Percentiles rank a stretch among this genome's conserved stretches.
phyloP scores from a whole-genome alignment of 1,139 yeast genomes.

The Hemisphaericaspora subhashii region DNA sequence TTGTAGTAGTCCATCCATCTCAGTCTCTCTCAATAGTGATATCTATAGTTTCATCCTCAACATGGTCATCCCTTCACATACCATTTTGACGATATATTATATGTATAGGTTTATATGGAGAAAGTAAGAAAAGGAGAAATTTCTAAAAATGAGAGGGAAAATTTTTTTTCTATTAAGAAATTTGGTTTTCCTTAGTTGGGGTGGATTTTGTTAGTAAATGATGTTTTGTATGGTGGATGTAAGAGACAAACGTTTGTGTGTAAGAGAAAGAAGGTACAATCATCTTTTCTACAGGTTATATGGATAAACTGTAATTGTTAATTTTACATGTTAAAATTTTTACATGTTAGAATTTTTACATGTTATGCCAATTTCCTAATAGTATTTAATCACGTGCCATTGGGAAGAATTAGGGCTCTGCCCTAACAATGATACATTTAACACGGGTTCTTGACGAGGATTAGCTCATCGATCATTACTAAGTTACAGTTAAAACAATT shows the following conservation, averaged over 20 bases:
- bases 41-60: not conserved
- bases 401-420: slow-evolving; percentile 1
- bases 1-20: not conserved
- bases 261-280: no score
- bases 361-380: no score
- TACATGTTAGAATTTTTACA: slow-evolving; percentile 1
- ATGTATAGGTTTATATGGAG: slow-evolving; percentile 13
- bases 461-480: no score
- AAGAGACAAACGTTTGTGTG: not conserved
- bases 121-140: slow-evolving; percentile 4
- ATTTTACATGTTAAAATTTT: slow-evolving; percentile 3
- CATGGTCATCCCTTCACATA: slow-evolving; percentile 15
- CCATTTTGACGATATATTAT: slow-evolving; percentile 23
- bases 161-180: slow-evolving; percentile 1
- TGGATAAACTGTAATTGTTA: not conserved
- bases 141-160: slow-evolving; percentile 1
- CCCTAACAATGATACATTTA: no score
- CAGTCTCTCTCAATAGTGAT: not conserved
- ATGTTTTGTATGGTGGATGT: no score
- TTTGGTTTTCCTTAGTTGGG: not conserved
- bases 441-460: no score
- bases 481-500: no score
- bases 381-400: slow-evolving; percentile 3
- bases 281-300: slow-evolving; percentile 3
- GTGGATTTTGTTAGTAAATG: not conserved